Percentiles rank a stretch among this genome's conserved stretches.
Evolutionary conservation across 2,329 filamentous ascomycete species (phyloP).

Genomic region (Penicillium sp.): DNA sequence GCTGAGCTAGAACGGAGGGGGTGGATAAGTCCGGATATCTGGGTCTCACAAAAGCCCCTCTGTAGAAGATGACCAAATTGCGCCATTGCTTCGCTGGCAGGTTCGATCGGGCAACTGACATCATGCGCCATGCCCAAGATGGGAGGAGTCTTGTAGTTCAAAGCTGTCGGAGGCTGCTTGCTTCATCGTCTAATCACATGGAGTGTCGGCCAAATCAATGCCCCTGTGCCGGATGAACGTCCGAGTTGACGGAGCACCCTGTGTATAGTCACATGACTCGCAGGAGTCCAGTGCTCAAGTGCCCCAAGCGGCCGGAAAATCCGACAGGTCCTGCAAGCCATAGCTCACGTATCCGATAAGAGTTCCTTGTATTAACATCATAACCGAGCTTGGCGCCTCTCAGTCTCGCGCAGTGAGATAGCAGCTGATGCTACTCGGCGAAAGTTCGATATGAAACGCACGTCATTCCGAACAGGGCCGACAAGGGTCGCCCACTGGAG

Average conservation of each 20-base stretch:
- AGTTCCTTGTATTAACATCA: not conserved
- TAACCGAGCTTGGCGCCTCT: not conserved
- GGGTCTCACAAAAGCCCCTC: not conserved
- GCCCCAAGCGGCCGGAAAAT: not conserved
- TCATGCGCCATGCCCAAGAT: slow-evolving; percentile 1
- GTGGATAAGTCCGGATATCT: not conserved
- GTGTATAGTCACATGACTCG: slow-evolving; percentile 5
- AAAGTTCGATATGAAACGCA: slow-evolving; percentile 4
- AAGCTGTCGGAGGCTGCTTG: not conserved
- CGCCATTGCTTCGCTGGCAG: slow-evolving; percentile 7
- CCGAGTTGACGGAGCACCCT: not conserved
- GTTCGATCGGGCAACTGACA: not conserved
- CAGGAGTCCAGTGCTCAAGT: not conserved
- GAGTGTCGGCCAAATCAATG: not conserved
- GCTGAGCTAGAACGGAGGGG: not conserved
- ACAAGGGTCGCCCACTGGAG: slow-evolving; percentile 1
- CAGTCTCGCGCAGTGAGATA: not conserved
- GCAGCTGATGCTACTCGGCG: not conserved
- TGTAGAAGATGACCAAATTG: slow-evolving; percentile 1
- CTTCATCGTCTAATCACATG: not conserved
- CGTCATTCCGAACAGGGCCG: slow-evolving; percentile 13
- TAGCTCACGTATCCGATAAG: not conserved
- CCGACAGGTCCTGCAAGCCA: not conserved
- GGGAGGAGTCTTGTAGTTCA: not conserved
- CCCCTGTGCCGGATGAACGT: not conserved